Base-by-base conservation (phyloP, 1,139 yeast species). In the Suzukiozyma palmioleophila region DNA sequence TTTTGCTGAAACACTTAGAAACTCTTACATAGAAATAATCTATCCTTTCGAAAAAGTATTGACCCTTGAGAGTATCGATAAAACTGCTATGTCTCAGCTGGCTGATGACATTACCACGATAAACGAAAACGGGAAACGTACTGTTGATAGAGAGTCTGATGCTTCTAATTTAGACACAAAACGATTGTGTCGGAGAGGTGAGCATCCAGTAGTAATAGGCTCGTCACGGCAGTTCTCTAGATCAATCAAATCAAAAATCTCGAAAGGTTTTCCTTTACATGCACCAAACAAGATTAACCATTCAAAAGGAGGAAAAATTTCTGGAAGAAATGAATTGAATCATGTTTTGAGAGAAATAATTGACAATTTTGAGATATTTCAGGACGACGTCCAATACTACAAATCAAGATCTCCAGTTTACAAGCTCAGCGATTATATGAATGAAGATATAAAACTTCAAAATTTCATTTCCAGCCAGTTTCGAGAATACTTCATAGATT, bases 1-100 rank as follows among this genome's bases (percentile, higher is more conserved):
- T 16, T 61, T 84, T 39, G 80, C 89, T 14, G 78, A 88, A 7
- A 75, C 88, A 0, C 62, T 86, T 43, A 79, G 84, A 52, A 62
- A 77, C 1, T 77, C 85, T 0, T 80, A 79, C 46, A 65, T 66
- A 36, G 53, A 57, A 38, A 56, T 64, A 15, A 50, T 67, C 22
- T 61, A 61, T 40, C 70, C 69, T 0, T 61, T 62, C 38, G 73
- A 33, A 26, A 25, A 9, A 11, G 26, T 12, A 14, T 26, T 33
- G 14, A 12, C n/a, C 25, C 30, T 13, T n/a, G 16, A 8, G 5
- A n/a, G n/a, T n/a, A 13, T 13, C 4, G 31, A 28, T n/a, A 8
- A n/a, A 4, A 10, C 10, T 28, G 16, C 15, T 28, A 28, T 13
- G 31, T 25, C 28, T 24, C 32, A 36, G 38, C 38, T 21, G 30